Evolutionary conservation across 176 grass and related monocot species (phyloP).

Genomic region (Oryza australiensis): DNA sequence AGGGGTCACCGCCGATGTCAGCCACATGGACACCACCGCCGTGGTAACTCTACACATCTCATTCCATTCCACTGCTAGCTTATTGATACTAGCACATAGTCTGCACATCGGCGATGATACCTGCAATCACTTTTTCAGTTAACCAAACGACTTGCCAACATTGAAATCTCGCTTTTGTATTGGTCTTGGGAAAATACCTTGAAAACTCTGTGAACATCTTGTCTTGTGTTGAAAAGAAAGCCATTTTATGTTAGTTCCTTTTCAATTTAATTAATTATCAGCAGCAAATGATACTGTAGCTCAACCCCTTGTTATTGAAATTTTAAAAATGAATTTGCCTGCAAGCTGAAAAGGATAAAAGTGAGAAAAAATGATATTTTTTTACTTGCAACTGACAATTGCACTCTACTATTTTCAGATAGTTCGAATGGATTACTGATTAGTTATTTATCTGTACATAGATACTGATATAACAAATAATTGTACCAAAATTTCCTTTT

Average conservation of each 20-base stretch:
- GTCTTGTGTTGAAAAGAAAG: slow-evolving; percentile 4
- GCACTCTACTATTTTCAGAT: not conserved
- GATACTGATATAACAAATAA: not conserved
- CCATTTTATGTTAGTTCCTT: not conserved
- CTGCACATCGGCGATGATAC: not conserved
- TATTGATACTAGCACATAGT: not conserved
- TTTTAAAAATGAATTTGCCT: not conserved
- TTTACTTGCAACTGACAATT: not conserved
- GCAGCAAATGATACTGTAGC: not conserved
- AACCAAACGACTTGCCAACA: slow-evolving; percentile 1
- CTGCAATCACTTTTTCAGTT: not conserved
- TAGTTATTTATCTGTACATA: not conserved
- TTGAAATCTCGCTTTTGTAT: not conserved
- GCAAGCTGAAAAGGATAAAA: not conserved
- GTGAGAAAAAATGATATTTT: not conserved
- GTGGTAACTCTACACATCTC: slow-evolving; percentile 51
- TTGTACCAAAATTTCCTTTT: slow-evolving; percentile 9
- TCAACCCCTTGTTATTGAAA: not conserved
- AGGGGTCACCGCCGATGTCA: slow-evolving; percentile 90
- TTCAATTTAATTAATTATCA: not conserved
- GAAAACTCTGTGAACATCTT: not conserved
- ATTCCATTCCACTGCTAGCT: not conserved
- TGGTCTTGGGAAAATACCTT: not conserved
- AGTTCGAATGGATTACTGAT: not conserved
- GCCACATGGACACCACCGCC: slow-evolving; percentile 95